These are phyloP conservation scores for Krasilnikovozyma curviuscula DNA, from an alignment of 768 basidiomycete species.

Conservation along the genomic window DNA sequence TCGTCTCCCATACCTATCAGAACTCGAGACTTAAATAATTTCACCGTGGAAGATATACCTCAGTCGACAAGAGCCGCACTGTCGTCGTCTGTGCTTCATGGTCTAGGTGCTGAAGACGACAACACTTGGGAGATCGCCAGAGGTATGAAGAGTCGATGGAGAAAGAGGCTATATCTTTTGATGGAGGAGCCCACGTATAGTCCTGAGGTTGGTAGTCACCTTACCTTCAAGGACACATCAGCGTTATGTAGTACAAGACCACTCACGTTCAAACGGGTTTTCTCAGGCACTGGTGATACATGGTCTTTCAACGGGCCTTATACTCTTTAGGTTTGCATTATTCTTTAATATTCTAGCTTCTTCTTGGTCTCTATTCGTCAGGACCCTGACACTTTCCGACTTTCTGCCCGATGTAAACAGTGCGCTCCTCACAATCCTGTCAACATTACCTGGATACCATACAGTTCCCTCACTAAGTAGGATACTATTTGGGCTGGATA, in stretches of 20 bases:
- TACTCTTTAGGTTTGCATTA: background rate
- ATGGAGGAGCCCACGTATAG: slow-evolving; percentile 4
- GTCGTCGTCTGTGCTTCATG: background rate
- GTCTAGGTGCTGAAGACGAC: slow-evolving; percentile 8
- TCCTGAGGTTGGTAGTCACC: background rate
- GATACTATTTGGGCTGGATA: slow-evolving; percentile 75
- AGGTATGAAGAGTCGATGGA: background rate
- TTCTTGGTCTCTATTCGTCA: background rate
- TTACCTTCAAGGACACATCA: too few relatives aligned
- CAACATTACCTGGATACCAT: slow-evolving; percentile 27
- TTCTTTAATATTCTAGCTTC: background rate
- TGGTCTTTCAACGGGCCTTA: slow-evolving; percentile 3
- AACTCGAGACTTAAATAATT: too few relatives aligned
- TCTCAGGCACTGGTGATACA: slow-evolving; percentile 5
- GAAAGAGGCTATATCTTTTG: slow-evolving; percentile 2
- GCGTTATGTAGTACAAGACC: too few relatives aligned
- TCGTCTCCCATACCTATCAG: background rate
- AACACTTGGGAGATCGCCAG: slow-evolving; percentile 5
- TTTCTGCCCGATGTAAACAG: slow-evolving; percentile 8
- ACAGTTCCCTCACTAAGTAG: slow-evolving; percentile 36
- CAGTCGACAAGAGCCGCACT: background rate
- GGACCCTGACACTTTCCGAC: background rate
- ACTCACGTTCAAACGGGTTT: too few relatives aligned
- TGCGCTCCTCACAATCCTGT: slow-evolving; percentile 24
- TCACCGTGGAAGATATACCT: slow-evolving; percentile 2